Evolutionary conservation across 2,329 filamentous ascomycete species (phyloP).

Genomic region (Claviceps fusiformis): DNA sequence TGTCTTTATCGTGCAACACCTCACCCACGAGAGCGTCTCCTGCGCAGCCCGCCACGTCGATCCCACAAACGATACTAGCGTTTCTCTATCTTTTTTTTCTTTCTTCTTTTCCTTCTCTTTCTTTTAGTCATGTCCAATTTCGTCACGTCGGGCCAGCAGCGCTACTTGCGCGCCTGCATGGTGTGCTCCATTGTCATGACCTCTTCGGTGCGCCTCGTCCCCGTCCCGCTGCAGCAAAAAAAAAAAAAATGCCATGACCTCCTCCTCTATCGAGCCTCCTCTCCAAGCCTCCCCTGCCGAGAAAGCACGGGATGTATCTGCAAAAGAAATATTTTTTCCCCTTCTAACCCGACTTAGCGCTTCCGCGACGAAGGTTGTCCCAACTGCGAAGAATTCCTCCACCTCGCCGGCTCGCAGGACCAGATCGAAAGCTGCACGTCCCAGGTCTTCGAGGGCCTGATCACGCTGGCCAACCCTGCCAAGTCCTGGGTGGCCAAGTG

Average conservation of each 20-base stretch:
- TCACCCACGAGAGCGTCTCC: too few species aligned
- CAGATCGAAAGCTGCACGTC: slow-evolving; percentile 87
- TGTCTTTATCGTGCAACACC: too few species aligned
- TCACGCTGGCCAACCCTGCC: slow-evolving; percentile 69
- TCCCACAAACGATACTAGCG: background rate
- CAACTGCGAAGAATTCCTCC: slow-evolving; percentile 89
- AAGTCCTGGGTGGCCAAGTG: slow-evolving; percentile 93
- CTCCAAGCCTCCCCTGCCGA: too few species aligned
- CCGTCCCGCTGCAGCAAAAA: too few species aligned
- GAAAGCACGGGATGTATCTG: too few species aligned
- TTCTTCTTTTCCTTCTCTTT: too few species aligned
- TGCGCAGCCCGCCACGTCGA: background rate
- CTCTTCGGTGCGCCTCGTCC: slow-evolving; percentile 50
- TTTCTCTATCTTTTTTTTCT: too few species aligned
- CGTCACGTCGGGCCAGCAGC: slow-evolving; percentile 61
- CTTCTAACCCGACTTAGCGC: slow-evolving; percentile 35
- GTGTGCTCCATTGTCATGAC: slow-evolving; percentile 92
- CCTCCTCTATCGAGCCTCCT: background rate
- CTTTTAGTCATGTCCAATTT: slow-evolving; percentile 33
- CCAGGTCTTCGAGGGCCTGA: slow-evolving; percentile 86
- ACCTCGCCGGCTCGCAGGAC: slow-evolving; percentile 65
- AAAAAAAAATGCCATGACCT: slow-evolving; percentile 5
- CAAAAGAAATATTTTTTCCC: too few species aligned
- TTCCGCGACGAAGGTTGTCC: slow-evolving; percentile 84
- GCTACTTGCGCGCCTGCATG: slow-evolving; percentile 92